A percentile compares a stretch with the other conserved stretches of the same genome.
phyloP scores from a whole-genome alignment of 257 asterid genomes.

The Salvia hispanica region DNA sequence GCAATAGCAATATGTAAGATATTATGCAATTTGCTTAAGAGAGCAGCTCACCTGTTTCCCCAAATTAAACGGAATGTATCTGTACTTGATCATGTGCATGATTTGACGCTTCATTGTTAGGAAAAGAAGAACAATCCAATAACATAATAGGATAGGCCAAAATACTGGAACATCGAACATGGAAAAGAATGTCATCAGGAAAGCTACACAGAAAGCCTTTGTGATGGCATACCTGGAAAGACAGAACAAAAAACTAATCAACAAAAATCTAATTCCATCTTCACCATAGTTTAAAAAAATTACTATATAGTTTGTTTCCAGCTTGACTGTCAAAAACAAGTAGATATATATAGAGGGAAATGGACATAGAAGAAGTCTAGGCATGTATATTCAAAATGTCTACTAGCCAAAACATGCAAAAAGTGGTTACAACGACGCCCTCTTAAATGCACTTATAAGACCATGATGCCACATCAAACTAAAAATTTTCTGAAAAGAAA shows the following conservation, averaged over 20 bases:
- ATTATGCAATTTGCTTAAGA: not conserved
- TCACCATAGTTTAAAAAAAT: not conserved
- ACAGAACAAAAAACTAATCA: conserved; percentile 22
- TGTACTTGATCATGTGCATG: conserved; percentile 90
- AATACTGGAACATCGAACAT: conserved; percentile 89
- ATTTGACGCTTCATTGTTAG: conserved; percentile 94
- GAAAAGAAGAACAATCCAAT: conserved; percentile 83
- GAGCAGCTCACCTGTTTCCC: conserved; percentile 74
- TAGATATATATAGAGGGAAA: not conserved
- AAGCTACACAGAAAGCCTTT: conserved; percentile 80
- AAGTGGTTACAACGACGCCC: not conserved
- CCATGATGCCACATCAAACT: not conserved
- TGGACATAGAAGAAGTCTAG: no score
- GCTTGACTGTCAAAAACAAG: conserved; percentile 3
- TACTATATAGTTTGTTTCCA: not conserved
- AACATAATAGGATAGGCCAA: conserved; percentile 86
- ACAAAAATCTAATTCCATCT: conserved; percentile 15
- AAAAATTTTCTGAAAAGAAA: not conserved
- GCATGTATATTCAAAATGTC: no score
- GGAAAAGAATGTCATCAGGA: conserved; percentile 83
- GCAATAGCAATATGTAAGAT: not conserved
- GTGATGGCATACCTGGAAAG: conserved; percentile 86
- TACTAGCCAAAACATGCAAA: not conserved
- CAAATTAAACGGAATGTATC: conserved; percentile 71
- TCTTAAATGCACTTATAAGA: not conserved